Percentiles rank a stretch among this genome's conserved stretches.
phyloP scores from a whole-genome alignment of 208 protist species.

The Trichomonas gallinae region DNA sequence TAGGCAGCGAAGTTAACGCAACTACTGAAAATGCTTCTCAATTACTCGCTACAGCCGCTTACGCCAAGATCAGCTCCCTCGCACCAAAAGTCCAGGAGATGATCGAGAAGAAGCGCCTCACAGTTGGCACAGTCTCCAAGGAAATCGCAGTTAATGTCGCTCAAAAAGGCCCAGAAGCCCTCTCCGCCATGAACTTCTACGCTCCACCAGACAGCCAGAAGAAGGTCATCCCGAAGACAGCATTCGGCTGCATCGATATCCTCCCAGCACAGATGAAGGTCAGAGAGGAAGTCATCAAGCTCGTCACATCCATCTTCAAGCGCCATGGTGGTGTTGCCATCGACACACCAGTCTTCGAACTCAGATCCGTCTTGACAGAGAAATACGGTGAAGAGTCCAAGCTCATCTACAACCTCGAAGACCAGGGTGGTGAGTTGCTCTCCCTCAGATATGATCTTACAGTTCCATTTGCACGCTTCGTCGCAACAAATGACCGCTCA shows the following conservation, averaged over 20 bases:
- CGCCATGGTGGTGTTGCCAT: constrained; percentile 61
- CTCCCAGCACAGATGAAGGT: constrained; percentile 55
- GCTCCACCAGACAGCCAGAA: background rate
- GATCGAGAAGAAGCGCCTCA: background rate
- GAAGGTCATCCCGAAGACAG: constrained; percentile 24
- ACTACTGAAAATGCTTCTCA: background rate
- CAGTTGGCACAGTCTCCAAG: background rate
- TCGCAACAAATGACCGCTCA: constrained; percentile 51
- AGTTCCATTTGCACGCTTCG: constrained; percentile 62
- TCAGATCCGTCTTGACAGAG: constrained; percentile 57
- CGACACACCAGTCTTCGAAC: constrained; percentile 69
- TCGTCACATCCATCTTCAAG: constrained; percentile 55
- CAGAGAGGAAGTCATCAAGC: constrained; percentile 54
- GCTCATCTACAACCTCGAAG: constrained; percentile 65
- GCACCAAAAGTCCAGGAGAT: background rate
- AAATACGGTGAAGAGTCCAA: constrained; percentile 76
- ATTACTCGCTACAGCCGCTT: background rate
- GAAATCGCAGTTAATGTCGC: background rate
- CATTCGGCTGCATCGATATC: constrained; percentile 60
- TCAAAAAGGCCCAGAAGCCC: background rate
- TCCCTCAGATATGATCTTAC: constrained; percentile 68
- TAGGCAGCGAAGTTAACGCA: background rate
- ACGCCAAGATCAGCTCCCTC: background rate
- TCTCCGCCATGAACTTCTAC: background rate
- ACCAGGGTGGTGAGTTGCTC: constrained; percentile 64